Evolutionary conservation across 2,329 filamentous ascomycete genomes (phyloP), one percentile per base, ranked within the genome.

Genomic region (Chaetomium olivaceum): DNA sequence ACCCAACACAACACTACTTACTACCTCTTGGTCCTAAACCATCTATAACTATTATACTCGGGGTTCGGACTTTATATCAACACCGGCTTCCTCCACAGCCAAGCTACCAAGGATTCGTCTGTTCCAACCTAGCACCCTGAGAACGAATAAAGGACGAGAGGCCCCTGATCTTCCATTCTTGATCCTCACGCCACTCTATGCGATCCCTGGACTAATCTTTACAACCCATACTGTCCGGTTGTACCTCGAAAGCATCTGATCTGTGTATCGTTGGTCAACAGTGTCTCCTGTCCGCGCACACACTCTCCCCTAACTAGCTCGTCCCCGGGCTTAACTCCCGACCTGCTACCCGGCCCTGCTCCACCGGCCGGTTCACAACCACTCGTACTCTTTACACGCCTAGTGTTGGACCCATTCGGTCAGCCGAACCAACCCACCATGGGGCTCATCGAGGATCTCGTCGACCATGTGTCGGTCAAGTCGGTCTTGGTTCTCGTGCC

Each of bases 361-460:
- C 46, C 46, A 11, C 6, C 43, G 9, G n/a, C 46, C n/a, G 8
- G 46, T 19, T 48, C 46, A 48, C 46, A 48, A 23, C n/a, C 11
- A 23, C 19, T 46, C 7, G 43, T 46, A 21, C 43, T 46, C 43
- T 14, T 43, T n/a, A 14, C 16, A 43, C 39, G 1, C 39, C 39
- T n/a, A n/a, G 16, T 43, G 19, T 25, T 31, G 11, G 1, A 29
- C 54, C 33, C 31, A 3, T 19, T 27, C 19, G 8, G 3, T 19
- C 6, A 1, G 12, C 14, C 16, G 7, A n/a, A 31, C 12, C 23
- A 9, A 16, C 23, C 5, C 69, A 75, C 33, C 63, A 85, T 85
- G 80, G 79, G 85, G 70, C 75, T 86, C 25, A 74, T 87, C 58
- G 85, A 87, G 70, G 71, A 77, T 39, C 63, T 83, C 33, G 56